Conservation (phyloP, 257 asterid genomes). For the Solanum commersonii region DNA sequence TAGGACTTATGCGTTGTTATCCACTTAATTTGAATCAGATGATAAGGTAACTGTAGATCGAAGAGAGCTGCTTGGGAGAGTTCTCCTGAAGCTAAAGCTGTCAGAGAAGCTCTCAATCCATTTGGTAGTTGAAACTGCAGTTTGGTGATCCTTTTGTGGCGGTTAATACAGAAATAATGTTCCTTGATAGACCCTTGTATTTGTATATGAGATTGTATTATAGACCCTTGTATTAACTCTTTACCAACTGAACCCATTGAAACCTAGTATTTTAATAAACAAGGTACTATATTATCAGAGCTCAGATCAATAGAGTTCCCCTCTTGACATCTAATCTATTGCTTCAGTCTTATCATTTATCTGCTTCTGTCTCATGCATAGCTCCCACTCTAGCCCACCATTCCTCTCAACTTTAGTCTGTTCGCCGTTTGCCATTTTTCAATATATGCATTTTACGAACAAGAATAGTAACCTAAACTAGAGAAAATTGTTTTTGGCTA, state of each 20-base stretch:
- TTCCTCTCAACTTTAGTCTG: too few species aligned
- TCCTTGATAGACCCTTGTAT: too few species aligned
- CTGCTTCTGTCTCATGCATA: neutral
- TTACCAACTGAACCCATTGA: too few species aligned
- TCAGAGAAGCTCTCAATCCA: constrained; percentile 84
- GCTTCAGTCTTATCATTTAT: neutral
- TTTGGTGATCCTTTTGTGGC: too few species aligned
- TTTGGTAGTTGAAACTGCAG: too few species aligned
- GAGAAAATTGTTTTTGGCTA: too few species aligned
- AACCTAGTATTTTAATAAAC: constrained; percentile 22
- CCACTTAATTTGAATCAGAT: constrained; percentile 31
- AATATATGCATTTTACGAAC: too few species aligned
- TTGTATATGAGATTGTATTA: too few species aligned
- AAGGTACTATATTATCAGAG: constrained; percentile 67
- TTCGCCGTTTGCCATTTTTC: too few species aligned
- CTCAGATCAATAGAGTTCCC: constrained; percentile 38
- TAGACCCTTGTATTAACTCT: too few species aligned
- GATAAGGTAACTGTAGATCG: constrained; percentile 72
- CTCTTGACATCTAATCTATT: neutral
- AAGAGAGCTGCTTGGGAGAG: constrained; percentile 73
- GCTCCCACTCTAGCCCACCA: neutral
- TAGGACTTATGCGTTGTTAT: neutral
- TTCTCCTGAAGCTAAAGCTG: constrained; percentile 73
- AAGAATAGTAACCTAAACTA: too few species aligned
- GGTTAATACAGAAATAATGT: too few species aligned